A percentile compares a stretch with the other conserved stretches of the same genome.
Conservation (phyloP, 2,329 filamentous ascomycete genomes). For the Monilinia fructicola region DNA sequence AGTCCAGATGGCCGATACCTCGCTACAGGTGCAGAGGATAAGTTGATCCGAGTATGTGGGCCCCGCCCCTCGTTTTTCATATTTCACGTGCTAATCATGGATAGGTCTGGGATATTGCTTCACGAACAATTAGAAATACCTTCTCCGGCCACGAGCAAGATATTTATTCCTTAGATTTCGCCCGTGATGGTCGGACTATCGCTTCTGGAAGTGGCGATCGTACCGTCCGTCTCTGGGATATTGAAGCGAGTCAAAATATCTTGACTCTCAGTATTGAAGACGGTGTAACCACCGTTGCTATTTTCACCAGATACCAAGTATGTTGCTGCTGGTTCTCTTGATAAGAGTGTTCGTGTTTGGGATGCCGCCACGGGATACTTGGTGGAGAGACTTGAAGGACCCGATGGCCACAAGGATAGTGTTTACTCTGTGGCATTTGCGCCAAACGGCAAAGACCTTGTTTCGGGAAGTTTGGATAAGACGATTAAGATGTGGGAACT, state of each 20-base stretch:
- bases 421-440: constrained; percentile 97
- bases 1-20: constrained; percentile 93
- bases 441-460: constrained; percentile 86
- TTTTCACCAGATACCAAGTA: constrained; percentile 90
- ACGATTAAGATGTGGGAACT: constrained; percentile 99
- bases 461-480: constrained; percentile 93
- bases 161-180: constrained; percentile 95
- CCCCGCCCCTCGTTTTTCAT: constrained; percentile 1
- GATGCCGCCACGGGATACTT: constrained; percentile 83
- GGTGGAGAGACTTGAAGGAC: constrained; percentile 87
- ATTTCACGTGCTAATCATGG: constrained; percentile 26
- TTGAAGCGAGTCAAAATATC: constrained; percentile 78
- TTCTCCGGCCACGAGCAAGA: constrained; percentile 98
- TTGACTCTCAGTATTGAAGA: constrained; percentile 91
- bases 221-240: constrained; percentile 94
- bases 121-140: constrained; percentile 80
- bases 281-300: constrained; percentile 94
- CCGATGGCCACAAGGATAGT: constrained; percentile 93
- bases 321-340: constrained; percentile 90
- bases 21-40: constrained; percentile 95
- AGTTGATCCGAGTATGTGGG: constrained; percentile 80
- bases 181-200: constrained; percentile 88
- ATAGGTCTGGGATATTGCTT: constrained; percentile 91
- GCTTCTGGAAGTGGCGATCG: constrained; percentile 93
- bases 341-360: constrained; percentile 98